phyloP scores from a whole-genome alignment of 805 yeast species.

The Candida succiphila region DNA sequence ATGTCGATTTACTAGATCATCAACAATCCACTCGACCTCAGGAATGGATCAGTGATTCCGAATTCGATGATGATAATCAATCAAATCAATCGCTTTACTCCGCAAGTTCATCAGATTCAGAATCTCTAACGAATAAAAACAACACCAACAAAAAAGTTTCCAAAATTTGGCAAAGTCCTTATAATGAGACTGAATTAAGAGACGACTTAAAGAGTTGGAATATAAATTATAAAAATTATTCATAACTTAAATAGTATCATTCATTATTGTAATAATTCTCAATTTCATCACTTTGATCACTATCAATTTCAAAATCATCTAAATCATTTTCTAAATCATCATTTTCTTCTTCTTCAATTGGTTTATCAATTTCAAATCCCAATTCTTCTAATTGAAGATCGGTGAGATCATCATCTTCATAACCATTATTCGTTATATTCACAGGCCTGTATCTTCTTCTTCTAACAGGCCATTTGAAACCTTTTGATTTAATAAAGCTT shows the following conservation, averaged over 20 bases:
- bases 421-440: too few species aligned
- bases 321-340: background rate
- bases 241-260: too few species aligned
- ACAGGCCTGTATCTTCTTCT: too few species aligned
- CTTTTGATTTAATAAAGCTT: too few species aligned
- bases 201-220: constrained; percentile 34
- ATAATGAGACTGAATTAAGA: constrained; percentile 21
- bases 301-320: constrained; percentile 14
- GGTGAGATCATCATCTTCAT: background rate
- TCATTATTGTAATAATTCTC: constrained; percentile 1
- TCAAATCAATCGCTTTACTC: background rate
- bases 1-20: constrained; percentile 22
- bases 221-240: too few species aligned
- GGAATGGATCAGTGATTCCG: background rate
- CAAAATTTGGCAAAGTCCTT: constrained; percentile 9
- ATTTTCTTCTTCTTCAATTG: background rate
- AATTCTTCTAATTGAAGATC: background rate
- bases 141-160: background rate
- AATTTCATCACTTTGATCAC: constrained; percentile 19
- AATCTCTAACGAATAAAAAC: too few species aligned
- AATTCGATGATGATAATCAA: constrained; percentile 1
- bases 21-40: background rate
- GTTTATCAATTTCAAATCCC: background rate
- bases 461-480: too few species aligned
- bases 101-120: background rate